Conservation (phyloP, 257 asterid species). For the Echites panduratus region DNA sequence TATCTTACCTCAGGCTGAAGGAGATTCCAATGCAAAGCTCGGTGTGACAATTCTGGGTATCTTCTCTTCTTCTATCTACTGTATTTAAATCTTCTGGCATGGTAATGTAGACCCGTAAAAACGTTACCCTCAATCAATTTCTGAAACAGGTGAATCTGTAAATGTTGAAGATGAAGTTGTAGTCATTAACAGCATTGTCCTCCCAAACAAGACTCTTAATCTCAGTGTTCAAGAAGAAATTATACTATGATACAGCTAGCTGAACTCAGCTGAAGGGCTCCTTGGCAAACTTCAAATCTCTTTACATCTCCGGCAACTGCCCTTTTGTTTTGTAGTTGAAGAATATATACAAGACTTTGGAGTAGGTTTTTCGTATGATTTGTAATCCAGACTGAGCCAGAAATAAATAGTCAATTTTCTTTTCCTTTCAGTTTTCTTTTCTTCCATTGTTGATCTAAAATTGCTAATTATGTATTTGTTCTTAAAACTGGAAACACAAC, state of each 20-base stretch:
- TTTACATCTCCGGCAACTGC: background rate
- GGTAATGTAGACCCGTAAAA: too few relatives aligned
- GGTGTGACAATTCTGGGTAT: constrained; percentile 77
- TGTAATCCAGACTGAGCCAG: background rate
- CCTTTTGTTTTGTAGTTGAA: background rate
- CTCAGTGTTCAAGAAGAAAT: constrained; percentile 75
- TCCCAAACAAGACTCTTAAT: constrained; percentile 74
- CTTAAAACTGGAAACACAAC: background rate
- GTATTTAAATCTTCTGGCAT: background rate
- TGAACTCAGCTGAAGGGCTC: background rate
- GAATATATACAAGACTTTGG: background rate
- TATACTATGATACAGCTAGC: constrained; percentile 32
- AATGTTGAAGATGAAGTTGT: constrained; percentile 75
- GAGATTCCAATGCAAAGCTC: constrained; percentile 66
- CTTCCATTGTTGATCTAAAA: background rate
- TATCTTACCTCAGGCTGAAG: constrained; percentile 49
- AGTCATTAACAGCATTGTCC: constrained; percentile 71
- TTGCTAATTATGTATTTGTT: background rate
- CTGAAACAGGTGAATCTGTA: constrained; percentile 68
- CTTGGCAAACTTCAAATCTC: background rate
- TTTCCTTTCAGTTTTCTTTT: background rate
- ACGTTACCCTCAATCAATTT: background rate
- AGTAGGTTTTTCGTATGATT: background rate
- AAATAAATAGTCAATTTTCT: background rate
- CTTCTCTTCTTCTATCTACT: background rate